A percentile compares a stretch with the other conserved stretches of the same genome.
Evolutionary conservation across 1,284 basidiomycete species (phyloP).

Genomic region (Inonotus hispidus): DNA sequence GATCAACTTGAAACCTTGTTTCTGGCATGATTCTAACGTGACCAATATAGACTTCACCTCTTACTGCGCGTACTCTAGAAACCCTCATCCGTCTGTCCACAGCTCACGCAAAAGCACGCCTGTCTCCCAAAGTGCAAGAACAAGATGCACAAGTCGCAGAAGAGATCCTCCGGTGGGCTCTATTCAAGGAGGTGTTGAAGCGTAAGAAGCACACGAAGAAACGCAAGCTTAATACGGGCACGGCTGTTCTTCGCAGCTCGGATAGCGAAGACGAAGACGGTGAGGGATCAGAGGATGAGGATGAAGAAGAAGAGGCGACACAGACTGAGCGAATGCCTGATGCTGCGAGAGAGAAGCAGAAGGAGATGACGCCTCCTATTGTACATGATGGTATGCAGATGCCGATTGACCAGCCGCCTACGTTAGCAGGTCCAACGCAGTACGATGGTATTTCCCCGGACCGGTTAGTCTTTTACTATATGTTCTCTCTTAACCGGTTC

Average conservation of each 20-base stretch:
- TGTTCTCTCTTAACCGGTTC: slow-evolving; percentile 5
- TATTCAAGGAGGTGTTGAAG: slow-evolving; percentile 96
- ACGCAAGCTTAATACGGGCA: slow-evolving; percentile 71
- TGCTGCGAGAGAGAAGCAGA: slow-evolving; percentile 26
- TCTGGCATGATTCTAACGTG: slow-evolving; percentile 4
- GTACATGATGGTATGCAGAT: slow-evolving; percentile 47
- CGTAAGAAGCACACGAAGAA: slow-evolving; percentile 66
- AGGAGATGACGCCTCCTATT: slow-evolving; percentile 26
- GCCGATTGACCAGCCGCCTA: slow-evolving; percentile 38
- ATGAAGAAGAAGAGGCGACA: slow-evolving; percentile 39
- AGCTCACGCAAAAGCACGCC: slow-evolving; percentile 93
- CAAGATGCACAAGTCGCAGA: slow-evolving; percentile 89
- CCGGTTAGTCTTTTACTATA: slow-evolving; percentile 39
- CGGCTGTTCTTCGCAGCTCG: slow-evolving; percentile 32
- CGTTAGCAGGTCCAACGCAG: slow-evolving; percentile 30
- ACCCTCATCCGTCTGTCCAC: slow-evolving; percentile 98
- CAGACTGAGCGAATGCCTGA: slow-evolving; percentile 49
- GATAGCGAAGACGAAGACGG: slow-evolving; percentile 33
- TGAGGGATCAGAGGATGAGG: slow-evolving; percentile 43
- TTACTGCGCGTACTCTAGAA: slow-evolving; percentile 98
- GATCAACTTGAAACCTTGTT: not conserved
- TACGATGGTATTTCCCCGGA: slow-evolving; percentile 46
- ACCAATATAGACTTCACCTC: slow-evolving; percentile 75
- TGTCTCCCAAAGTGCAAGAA: slow-evolving; percentile 83
- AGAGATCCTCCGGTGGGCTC: slow-evolving; percentile 92